Conservation (phyloP, 192 early-diverging fungal genomes). For the Linnemannia hyalina region DNA sequence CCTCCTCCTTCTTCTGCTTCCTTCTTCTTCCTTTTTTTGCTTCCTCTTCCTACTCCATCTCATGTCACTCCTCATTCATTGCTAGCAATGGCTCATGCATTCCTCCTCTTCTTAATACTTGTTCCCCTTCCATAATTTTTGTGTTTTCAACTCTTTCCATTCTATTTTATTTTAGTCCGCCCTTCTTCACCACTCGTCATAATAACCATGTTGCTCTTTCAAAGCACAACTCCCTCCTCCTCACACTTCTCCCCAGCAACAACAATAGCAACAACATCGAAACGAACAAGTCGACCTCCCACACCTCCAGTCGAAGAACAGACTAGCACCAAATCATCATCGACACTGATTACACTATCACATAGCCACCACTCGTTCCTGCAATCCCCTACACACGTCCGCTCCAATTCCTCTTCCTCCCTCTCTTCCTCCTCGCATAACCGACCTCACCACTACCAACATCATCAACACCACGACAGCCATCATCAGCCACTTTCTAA, state of each 20-base stretch:
- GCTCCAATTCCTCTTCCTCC: conserved; percentile 23
- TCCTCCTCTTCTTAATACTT: not conserved
- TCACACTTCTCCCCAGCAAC: not conserved
- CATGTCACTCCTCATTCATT: not conserved
- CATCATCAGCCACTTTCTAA: not conserved
- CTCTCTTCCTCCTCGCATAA: not conserved
- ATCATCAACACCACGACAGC: too few species aligned
- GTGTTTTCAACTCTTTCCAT: not conserved
- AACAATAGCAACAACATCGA: not conserved
- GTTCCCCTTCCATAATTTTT: not conserved
- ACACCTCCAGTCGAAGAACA: conserved; percentile 11
- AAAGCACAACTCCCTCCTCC: not conserved
- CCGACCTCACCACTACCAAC: not conserved
- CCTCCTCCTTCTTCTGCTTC: not conserved
- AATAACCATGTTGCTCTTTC: not conserved
- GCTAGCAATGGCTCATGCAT: not conserved
- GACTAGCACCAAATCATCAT: not conserved
- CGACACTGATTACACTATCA: not conserved
- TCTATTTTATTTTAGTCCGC: not conserved
- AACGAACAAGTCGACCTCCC: not conserved
- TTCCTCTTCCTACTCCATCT: not conserved
- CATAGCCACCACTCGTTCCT: conserved; percentile 13
- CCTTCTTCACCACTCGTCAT: not conserved
- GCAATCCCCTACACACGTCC: conserved; percentile 43
- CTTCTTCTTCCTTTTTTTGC: not conserved